phyloP scores from a whole-genome alignment of 768 basidiomycete genomes.

The Favolaschia claudopus region DNA sequence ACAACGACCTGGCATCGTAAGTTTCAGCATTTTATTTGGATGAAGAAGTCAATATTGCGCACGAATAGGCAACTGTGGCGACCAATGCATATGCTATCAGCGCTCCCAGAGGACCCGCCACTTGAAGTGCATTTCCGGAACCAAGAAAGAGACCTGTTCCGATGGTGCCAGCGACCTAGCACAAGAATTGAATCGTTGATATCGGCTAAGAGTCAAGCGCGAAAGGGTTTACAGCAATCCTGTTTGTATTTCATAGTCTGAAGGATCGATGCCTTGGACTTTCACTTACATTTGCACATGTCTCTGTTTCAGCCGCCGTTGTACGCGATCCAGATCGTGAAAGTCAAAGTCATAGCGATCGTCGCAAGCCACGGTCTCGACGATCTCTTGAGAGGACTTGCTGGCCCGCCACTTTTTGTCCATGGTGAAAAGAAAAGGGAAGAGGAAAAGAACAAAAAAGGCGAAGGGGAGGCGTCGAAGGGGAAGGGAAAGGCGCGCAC shows the following conservation, averaged over 20 bases:
- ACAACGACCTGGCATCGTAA: constrained; percentile 55
- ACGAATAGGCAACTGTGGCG: constrained; percentile 72
- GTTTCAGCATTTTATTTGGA: not conserved
- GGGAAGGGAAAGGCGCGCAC: not conserved
- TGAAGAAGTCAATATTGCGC: constrained; percentile 30
- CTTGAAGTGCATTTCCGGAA: constrained; percentile 65
- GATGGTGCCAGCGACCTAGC: constrained; percentile 77
- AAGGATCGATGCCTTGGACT: not conserved
- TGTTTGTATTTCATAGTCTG: constrained; percentile 27
- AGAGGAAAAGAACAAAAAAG: constrained; percentile 8
- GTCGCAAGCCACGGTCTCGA: constrained; percentile 23
- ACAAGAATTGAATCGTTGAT: no score
- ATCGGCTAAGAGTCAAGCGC: not conserved
- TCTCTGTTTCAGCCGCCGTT: constrained; percentile 76
- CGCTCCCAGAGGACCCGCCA: constrained; percentile 73
- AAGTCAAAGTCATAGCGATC: constrained; percentile 58
- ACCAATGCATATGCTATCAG: constrained; percentile 70
- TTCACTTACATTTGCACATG: constrained; percentile 77
- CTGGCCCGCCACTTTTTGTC: constrained; percentile 28
- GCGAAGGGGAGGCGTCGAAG: constrained; percentile 5
- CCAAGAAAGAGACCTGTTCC: constrained; percentile 80
- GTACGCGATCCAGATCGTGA: constrained; percentile 74
- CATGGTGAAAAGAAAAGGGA: constrained; percentile 8
- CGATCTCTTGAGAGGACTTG: constrained; percentile 29
- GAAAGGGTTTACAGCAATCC: constrained; percentile 64